Evolutionary conservation across 306 rosid species (phyloP).

Genomic region (Senna tora): DNA sequence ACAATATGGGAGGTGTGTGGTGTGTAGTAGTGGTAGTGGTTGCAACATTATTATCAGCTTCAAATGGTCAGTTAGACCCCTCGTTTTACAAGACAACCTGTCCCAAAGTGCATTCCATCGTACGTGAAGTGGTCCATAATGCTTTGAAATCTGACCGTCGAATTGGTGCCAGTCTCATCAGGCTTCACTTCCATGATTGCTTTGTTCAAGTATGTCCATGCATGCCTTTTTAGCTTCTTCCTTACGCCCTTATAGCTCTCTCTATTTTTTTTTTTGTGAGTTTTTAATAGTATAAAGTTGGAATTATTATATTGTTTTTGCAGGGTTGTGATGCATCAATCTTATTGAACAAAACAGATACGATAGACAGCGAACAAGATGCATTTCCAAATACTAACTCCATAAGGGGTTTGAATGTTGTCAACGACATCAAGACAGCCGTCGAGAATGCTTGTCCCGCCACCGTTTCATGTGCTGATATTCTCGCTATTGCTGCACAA

Average conservation of each 20-base stretch:
- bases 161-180: conserved; percentile 51
- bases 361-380: conserved; percentile 54
- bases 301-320: neutral
- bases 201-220: conserved; percentile 49
- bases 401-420: conserved; percentile 53
- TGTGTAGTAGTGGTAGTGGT: neutral
- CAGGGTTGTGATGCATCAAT: conserved; percentile 72
- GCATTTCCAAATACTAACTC: conserved; percentile 44
- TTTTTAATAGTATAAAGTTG: too few species aligned
- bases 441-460: conserved; percentile 49
- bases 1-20: conserved; percentile 12
- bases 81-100: conserved; percentile 39
- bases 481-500: conserved; percentile 57
- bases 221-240: too few species aligned
- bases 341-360: conserved; percentile 47
- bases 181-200: conserved; percentile 70
- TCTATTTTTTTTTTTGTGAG: too few species aligned
- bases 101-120: conserved; percentile 22
- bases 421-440: conserved; percentile 48
- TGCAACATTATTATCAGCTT: conserved; percentile 15
- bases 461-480: conserved; percentile 63
- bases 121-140: conserved; percentile 3
- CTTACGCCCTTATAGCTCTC: too few species aligned
- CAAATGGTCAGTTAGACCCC: conserved; percentile 20
- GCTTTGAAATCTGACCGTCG: conserved; percentile 40